A percentile compares a stretch with the other conserved stretches of the same genome.
Conservation (phyloP, 768 basidiomycete species). For the Collybia sordida region DNA sequence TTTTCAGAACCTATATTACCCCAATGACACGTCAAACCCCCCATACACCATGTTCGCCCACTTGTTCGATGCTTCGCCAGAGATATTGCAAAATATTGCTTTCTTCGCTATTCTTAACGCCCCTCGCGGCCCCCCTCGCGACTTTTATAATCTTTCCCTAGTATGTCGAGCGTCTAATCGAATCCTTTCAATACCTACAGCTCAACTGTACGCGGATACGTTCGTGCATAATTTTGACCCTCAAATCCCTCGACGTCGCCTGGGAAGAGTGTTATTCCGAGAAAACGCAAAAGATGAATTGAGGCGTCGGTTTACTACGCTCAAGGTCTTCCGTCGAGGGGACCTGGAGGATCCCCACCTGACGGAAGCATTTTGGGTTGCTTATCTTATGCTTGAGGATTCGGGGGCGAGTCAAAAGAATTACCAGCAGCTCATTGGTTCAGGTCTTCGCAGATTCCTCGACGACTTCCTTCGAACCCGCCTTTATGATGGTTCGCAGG, state of each 20-base stretch:
- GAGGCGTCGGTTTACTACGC: constrained; percentile 38
- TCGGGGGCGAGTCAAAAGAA: constrained; percentile 47
- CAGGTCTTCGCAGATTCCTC: constrained; percentile 40
- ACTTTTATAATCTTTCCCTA: constrained; percentile 28
- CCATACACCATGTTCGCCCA: constrained; percentile 26
- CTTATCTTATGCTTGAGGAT: constrained; percentile 60
- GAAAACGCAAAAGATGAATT: constrained; percentile 43
- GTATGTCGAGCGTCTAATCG: constrained; percentile 31
- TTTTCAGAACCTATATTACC: constrained; percentile 11
- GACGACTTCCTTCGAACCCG: constrained; percentile 36
- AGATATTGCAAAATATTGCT: constrained; percentile 33
- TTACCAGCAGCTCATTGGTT: constrained; percentile 42
- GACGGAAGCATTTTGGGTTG: constrained; percentile 47
- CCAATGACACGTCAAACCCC: constrained; percentile 13
- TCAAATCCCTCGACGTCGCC: constrained; percentile 37
- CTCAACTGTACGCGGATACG: constrained; percentile 33
- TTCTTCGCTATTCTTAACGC: constrained; percentile 27
- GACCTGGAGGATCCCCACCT: constrained; percentile 34
- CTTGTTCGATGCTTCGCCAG: constrained; percentile 28
- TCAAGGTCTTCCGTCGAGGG: constrained; percentile 43
- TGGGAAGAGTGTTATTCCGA: constrained; percentile 25
- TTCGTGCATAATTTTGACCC: constrained; percentile 52
- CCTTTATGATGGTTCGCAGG: constrained; percentile 34
- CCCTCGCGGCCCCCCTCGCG: constrained; percentile 30
- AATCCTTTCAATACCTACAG: constrained; percentile 22